A percentile compares a stretch with the other conserved stretches of the same genome.
phyloP scores from a whole-genome alignment of 1,284 basidiomycete genomes.

The Schizophyllum amplum region DNA sequence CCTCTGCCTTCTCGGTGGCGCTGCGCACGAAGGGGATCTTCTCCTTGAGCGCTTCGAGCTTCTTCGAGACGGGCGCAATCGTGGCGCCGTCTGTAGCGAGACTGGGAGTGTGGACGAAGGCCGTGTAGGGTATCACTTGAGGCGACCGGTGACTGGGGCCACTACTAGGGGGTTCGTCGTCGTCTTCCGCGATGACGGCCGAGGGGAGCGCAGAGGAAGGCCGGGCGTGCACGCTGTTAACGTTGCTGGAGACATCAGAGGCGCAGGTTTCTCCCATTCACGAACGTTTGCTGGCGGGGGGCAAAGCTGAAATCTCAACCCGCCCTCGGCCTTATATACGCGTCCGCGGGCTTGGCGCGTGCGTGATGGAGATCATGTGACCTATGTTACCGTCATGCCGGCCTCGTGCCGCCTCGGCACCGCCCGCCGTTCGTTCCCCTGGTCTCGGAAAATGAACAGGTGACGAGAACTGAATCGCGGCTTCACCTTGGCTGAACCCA shows the following conservation, averaged over 20 bases:
- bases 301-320: not conserved
- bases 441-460: not conserved
- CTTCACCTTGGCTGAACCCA: too few species aligned
- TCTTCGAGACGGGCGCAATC: too few species aligned
- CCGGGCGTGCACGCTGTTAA: constrained; percentile 13
- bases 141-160: constrained; percentile 19
- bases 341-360: not conserved
- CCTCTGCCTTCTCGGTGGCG: not conserved
- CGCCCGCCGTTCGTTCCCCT: not conserved
- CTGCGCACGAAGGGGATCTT: not conserved
- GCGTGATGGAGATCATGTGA: not conserved
- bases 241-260: constrained; percentile 20
- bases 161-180: constrained; percentile 35
- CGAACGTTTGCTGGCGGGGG: not conserved
- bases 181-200: constrained; percentile 26
- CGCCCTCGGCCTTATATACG: not conserved
- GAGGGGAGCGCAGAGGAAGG: constrained; percentile 22
- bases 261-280: constrained; percentile 29
- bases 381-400: too few species aligned
- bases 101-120: not conserved
- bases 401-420: not conserved
- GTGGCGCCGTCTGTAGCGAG: too few species aligned
- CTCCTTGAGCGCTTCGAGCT: too few species aligned
- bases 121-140: constrained; percentile 21
- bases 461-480: too few species aligned